phyloP scores from a whole-genome alignment of 208 protist genomes.

The Trypanosoma conorhini region DNA sequence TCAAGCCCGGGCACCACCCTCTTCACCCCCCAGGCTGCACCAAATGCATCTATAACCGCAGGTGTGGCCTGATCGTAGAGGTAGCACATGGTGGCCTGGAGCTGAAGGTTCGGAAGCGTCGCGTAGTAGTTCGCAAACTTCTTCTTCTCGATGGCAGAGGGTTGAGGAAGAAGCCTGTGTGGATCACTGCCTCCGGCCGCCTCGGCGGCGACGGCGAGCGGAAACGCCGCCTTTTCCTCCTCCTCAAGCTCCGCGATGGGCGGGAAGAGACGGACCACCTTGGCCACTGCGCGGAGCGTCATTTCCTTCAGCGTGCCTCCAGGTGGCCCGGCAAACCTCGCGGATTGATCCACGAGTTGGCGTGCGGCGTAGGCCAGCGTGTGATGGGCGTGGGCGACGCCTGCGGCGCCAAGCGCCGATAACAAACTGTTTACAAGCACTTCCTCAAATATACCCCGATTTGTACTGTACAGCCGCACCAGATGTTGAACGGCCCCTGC shows the following conservation, averaged over 20 bases:
- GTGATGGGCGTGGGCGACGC: conserved; percentile 75
- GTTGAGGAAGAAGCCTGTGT: background rate
- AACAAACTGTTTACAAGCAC: conserved; percentile 61
- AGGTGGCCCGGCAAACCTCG: conserved; percentile 42
- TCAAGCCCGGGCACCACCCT: conserved; percentile 41
- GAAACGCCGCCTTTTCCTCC: conserved; percentile 10
- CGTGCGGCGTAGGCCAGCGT: conserved; percentile 61
- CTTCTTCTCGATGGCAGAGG: conserved; percentile 42
- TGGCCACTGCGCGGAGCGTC: conserved; percentile 47
- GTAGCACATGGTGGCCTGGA: conserved; percentile 80
- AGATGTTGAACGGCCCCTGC: conserved; percentile 53
- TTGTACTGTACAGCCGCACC: conserved; percentile 48
- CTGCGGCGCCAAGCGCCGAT: conserved; percentile 62
- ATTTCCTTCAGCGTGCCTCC: conserved; percentile 62
- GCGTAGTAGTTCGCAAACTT: conserved; percentile 69
- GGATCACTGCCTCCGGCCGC: conserved; percentile 1
- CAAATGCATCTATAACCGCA: conserved; percentile 55
- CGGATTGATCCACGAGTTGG: conserved; percentile 52
- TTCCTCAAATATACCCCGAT: conserved; percentile 56
- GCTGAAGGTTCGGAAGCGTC: conserved; percentile 63
- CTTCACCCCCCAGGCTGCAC: conserved; percentile 63
- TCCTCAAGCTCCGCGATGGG: conserved; percentile 25
- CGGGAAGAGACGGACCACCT: conserved; percentile 47
- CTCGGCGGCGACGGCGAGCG: conserved; percentile 3
- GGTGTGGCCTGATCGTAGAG: conserved; percentile 41